phyloP scores from a whole-genome alignment of 1,284 basidiomycete species.

The Marasmius sp. region DNA sequence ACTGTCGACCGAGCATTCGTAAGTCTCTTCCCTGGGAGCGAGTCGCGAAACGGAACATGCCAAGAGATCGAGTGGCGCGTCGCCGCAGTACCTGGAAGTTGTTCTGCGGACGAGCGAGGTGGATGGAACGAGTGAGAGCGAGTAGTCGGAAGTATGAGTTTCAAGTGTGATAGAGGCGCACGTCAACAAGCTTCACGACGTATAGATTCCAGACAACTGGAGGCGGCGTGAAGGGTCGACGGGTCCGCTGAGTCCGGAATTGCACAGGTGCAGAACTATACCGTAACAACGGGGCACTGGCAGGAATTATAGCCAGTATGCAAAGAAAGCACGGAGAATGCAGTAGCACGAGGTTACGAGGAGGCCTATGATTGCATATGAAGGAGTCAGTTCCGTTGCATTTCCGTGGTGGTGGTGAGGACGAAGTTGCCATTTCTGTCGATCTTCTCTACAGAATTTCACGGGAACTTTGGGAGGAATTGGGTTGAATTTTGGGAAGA shows the following conservation, averaged over 20 bases:
- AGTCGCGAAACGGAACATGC: too few species aligned
- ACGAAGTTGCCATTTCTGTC: background rate
- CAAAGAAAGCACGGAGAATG: background rate
- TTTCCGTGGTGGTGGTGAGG: background rate
- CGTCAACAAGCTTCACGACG: background rate
- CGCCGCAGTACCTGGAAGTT: too few species aligned
- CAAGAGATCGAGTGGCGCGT: too few species aligned
- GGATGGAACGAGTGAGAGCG: background rate
- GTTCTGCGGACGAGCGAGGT: background rate
- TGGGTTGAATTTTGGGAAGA: background rate
- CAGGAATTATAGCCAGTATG: background rate
- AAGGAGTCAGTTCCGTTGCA: background rate
- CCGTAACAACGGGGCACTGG: background rate
- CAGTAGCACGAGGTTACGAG: background rate
- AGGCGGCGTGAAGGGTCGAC: background rate
- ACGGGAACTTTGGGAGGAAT: background rate
- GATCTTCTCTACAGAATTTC: background rate
- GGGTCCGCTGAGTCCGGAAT: constrained; percentile 2
- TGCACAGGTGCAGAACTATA: background rate
- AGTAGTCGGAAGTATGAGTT: background rate
- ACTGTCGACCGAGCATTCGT: too few species aligned
- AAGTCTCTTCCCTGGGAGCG: too few species aligned
- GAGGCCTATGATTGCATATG: background rate
- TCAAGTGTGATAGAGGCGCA: background rate
- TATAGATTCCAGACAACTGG: background rate